A percentile compares a stretch with the other conserved stretches of the same genome.
These are phyloP conservation scores for Carex parvula DNA, from an alignment of 176 grass and related monocot genomes.

Conservation along the genomic window DNA sequence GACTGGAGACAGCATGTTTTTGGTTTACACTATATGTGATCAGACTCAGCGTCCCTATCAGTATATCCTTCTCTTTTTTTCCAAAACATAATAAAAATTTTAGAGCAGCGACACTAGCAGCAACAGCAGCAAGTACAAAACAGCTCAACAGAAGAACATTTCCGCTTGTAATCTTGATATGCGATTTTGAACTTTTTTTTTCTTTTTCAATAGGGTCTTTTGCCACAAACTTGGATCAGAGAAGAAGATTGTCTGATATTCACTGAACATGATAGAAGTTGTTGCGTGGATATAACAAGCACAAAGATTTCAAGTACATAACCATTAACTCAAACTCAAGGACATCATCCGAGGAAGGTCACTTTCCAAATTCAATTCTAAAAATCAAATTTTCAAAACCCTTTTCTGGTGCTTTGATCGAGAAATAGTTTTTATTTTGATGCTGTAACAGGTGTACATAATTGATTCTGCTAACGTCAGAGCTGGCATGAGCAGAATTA, in stretches of 20 bases:
- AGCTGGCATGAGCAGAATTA: conserved; percentile 59
- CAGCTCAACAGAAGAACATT: neutral
- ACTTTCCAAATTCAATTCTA: conserved; percentile 29
- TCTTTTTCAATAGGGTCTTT: conserved; percentile 56
- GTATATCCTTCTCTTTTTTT: conserved; percentile 41
- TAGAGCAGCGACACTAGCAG: neutral
- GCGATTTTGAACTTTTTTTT: neutral
- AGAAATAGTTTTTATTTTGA: conserved; percentile 36
- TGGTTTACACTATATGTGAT: conserved; percentile 79
- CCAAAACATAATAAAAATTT: neutral
- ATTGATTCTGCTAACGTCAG: conserved; percentile 59
- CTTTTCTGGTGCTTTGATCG: neutral
- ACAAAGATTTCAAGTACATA: conserved; percentile 93
- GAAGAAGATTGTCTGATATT: conserved; percentile 45
- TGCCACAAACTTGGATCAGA: conserved; percentile 59
- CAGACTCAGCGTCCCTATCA: conserved; percentile 71
- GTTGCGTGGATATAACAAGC: conserved; percentile 78
- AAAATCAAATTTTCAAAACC: conserved; percentile 6
- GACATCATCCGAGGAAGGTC: conserved; percentile 94
- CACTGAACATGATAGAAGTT: conserved; percentile 70
- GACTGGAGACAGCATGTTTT: conserved; percentile 48
- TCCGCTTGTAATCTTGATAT: neutral
- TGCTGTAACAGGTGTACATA: conserved; percentile 72
- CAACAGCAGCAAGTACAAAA: neutral
- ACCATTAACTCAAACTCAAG: conserved; percentile 92